Evolutionary conservation across 2,329 filamentous ascomycete genomes (phyloP).

Genomic region (Cercospora sp.): DNA sequence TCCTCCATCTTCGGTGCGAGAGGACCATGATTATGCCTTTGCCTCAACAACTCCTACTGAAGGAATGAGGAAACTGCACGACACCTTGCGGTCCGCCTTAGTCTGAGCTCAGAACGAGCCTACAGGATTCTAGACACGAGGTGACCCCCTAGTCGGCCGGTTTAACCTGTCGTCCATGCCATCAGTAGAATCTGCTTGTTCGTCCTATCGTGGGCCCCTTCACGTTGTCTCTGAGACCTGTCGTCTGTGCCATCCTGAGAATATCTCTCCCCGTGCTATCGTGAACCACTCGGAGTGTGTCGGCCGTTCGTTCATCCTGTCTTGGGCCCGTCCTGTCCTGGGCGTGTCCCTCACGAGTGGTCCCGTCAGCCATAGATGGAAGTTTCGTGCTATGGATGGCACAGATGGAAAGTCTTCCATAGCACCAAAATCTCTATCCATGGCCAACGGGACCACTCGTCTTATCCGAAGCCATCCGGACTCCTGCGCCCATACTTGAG

Average conservation of each 20-base stretch:
- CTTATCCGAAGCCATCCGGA: no score
- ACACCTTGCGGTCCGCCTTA: neutral
- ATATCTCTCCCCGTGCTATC: neutral
- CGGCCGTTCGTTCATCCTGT: neutral
- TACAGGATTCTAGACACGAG: neutral
- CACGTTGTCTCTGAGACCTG: neutral
- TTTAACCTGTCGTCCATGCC: neutral
- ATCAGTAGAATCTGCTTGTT: neutral
- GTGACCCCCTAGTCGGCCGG: neutral
- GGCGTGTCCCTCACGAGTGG: no score
- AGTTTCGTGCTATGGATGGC: no score
- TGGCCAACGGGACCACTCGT: no score
- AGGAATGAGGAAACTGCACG: neutral
- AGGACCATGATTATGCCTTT: neutral
- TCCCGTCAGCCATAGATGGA: no score
- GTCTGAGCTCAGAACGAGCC: neutral
- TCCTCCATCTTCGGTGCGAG: neutral
- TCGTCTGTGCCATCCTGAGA: neutral
- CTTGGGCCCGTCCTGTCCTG: no score
- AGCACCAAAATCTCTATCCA: no score
- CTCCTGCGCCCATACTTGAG: no score
- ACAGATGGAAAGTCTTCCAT: no score
- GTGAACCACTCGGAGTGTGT: neutral
- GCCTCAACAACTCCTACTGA: neutral
- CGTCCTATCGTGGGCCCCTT: neutral